Evolutionary conservation across 768 basidiomycete species (phyloP).

Genomic region (Holtermannia corniformis): DNA sequence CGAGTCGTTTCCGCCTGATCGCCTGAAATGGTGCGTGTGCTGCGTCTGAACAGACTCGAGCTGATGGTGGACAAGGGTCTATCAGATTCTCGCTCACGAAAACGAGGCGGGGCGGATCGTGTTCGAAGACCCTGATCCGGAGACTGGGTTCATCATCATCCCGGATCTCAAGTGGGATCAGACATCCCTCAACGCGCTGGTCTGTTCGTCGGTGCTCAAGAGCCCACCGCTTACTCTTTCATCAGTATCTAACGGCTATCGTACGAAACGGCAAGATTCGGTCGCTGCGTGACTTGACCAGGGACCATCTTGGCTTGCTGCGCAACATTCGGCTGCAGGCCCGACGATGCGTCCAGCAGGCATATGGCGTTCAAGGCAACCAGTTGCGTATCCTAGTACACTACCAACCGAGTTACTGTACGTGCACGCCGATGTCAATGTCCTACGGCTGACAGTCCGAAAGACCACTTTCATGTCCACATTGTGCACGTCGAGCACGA

Average conservation of each 20-base stretch:
- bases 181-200: conserved; percentile 57
- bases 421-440: conserved; percentile 33
- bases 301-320: conserved; percentile 58
- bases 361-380: conserved; percentile 58
- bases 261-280: conserved; percentile 54
- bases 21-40: conserved; percentile 64
- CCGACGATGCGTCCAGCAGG: conserved; percentile 48
- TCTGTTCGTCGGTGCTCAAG: conserved; percentile 6
- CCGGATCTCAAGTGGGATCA: conserved; percentile 98
- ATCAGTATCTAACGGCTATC: conserved; percentile 68
- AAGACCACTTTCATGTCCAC: conserved; percentile 92
- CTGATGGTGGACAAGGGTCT: conserved; percentile 58
- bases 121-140: conserved; percentile 48
- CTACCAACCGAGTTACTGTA: conserved; percentile 94
- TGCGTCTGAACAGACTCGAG: background rate
- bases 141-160: conserved; percentile 61
- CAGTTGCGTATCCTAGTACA: conserved; percentile 74
- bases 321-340: conserved; percentile 56
- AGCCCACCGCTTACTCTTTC: background rate
- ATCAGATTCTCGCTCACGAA: conserved; percentile 65
- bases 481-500: conserved; percentile 69
- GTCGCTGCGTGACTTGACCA: conserved; percentile 66
- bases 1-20: conserved; percentile 56
- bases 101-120: conserved; percentile 69
- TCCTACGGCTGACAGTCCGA: background rate